Percentiles rank a stretch among this genome's conserved stretches.
Evolutionary conservation across 495 filamentous ascomycete genomes (phyloP).

Genomic region (Clavariopsis aquatica): DNA sequence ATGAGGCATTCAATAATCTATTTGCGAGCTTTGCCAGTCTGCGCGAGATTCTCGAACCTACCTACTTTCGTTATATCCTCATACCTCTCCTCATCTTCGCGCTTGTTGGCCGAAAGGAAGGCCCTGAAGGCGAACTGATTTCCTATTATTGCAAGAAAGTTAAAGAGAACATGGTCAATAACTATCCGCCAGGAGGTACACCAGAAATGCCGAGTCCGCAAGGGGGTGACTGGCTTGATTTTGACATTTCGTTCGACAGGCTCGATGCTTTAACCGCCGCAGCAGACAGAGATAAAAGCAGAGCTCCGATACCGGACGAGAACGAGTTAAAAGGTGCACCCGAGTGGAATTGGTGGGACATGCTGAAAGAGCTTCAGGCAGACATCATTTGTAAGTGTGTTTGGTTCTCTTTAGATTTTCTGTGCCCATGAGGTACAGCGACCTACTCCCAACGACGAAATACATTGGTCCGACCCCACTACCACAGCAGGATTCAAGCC

Average conservation of each 20-base stretch:
- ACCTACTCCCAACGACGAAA: too few species aligned
- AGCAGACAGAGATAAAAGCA: neutral
- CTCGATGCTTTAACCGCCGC: conserved; percentile 21
- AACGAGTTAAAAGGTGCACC: conserved; percentile 9
- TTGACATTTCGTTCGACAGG: conserved; percentile 24
- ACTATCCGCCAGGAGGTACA: conserved; percentile 7
- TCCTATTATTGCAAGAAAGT: conserved; percentile 18
- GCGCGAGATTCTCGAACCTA: conserved; percentile 2
- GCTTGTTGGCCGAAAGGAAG: conserved; percentile 11
- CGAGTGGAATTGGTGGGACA: conserved; percentile 34
- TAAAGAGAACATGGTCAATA: conserved; percentile 12
- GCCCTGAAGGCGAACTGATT: conserved; percentile 16
- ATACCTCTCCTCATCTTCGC: conserved; percentile 21
- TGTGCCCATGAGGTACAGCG: neutral
- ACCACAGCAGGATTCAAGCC: too few species aligned
- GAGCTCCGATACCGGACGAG: neutral
- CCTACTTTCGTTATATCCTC: conserved; percentile 13
- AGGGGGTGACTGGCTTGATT: conserved; percentile 12
- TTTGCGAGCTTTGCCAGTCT: neutral
- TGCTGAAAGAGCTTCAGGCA: conserved; percentile 9
- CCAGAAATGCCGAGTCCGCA: conserved; percentile 1
- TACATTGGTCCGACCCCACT: too few species aligned
- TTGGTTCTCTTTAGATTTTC: neutral
- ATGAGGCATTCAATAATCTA: conserved; percentile 24
- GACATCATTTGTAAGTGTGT: conserved; percentile 19